Evolutionary conservation across 2,329 filamentous ascomycete genomes (phyloP).

Genomic region (Arthrobotrys entomopaga): DNA sequence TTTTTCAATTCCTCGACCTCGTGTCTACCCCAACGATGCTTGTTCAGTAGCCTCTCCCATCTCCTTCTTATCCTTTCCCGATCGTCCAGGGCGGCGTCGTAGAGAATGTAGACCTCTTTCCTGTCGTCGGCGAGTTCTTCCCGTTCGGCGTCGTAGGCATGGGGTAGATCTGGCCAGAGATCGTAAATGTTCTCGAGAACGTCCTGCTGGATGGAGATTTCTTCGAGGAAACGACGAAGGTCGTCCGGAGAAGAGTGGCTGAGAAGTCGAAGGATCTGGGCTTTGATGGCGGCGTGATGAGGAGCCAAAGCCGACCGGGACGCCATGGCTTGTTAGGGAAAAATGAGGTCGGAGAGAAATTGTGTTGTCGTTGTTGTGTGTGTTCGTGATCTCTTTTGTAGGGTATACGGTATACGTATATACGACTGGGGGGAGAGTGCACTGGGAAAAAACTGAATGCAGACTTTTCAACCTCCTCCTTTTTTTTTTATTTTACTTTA

Average conservation of each 20-base stretch:
- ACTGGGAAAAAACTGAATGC: background rate
- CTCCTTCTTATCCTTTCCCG: slow-evolving; percentile 46
- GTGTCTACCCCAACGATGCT: slow-evolving; percentile 51
- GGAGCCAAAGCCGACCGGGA: slow-evolving; percentile 53
- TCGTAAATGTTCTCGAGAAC: slow-evolving; percentile 54
- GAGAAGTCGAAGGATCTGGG: slow-evolving; percentile 53
- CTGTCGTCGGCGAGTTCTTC: slow-evolving; percentile 52
- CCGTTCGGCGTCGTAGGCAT: slow-evolving; percentile 50
- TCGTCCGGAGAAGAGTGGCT: slow-evolving; percentile 49
- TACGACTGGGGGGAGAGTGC: too few species aligned
- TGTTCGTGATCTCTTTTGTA: slow-evolving; percentile 7
- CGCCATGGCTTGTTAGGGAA: slow-evolving; percentile 21
- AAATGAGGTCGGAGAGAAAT: too few species aligned
- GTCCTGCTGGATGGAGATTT: slow-evolving; percentile 53
- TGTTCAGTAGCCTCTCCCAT: slow-evolving; percentile 46
- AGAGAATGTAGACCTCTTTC: slow-evolving; percentile 52
- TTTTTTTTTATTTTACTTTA: background rate
- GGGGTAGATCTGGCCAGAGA: slow-evolving; percentile 52
- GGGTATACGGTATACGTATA: too few species aligned
- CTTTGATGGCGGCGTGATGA: slow-evolving; percentile 54
- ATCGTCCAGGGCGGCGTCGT: slow-evolving; percentile 49
- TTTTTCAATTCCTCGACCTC: slow-evolving; percentile 53
- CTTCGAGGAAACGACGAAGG: slow-evolving; percentile 44
- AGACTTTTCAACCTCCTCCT: slow-evolving; percentile 16
- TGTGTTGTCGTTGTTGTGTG: slow-evolving; percentile 39